Percentiles rank a stretch among this genome's conserved stretches.
These are phyloP conservation scores for Fusarium robinianum DNA, from an alignment of 2,329 filamentous ascomycete species.

Conservation along the genomic window DNA sequence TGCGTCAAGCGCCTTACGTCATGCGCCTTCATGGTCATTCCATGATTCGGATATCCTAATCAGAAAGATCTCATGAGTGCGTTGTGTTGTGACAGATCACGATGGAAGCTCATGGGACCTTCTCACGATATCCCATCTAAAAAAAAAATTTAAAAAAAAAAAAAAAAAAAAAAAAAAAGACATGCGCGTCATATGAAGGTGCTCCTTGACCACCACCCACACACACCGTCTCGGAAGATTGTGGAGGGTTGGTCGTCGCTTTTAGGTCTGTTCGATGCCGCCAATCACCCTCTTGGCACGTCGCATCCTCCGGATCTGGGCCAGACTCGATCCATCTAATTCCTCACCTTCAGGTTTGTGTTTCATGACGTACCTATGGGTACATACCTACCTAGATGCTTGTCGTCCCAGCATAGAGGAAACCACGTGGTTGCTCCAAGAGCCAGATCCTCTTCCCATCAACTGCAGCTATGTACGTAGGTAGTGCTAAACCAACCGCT, in stretches of 20 bases:
- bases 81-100: too few relatives aligned
- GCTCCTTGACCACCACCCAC: slow-evolving; percentile 8
- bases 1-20: slow-evolving; percentile 28
- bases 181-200: slow-evolving; percentile 22
- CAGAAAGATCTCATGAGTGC: too few relatives aligned
- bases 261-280: slow-evolving; percentile 3
- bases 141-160: too few relatives aligned
- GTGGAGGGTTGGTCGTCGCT: slow-evolving; percentile 5
- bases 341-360: slow-evolving; percentile 9
- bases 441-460: neutral
- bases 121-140: too few relatives aligned
- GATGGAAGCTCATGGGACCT: too few relatives aligned
- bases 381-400: too few relatives aligned
- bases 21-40: slow-evolving; percentile 7
- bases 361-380: slow-evolving; percentile 37
- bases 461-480: too few relatives aligned
- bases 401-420: slow-evolving; percentile 5
- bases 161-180: too few relatives aligned
- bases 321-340: slow-evolving; percentile 23
- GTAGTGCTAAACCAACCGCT: too few relatives aligned
- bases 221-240: slow-evolving; percentile 8
- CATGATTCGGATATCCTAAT: too few relatives aligned
- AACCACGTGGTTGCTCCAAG: slow-evolving; percentile 28
- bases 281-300: slow-evolving; percentile 18
- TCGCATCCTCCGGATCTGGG: slow-evolving; percentile 21